Conservation (phyloP, 2,329 filamentous ascomycete species). For the Neurospora sp. region DNA sequence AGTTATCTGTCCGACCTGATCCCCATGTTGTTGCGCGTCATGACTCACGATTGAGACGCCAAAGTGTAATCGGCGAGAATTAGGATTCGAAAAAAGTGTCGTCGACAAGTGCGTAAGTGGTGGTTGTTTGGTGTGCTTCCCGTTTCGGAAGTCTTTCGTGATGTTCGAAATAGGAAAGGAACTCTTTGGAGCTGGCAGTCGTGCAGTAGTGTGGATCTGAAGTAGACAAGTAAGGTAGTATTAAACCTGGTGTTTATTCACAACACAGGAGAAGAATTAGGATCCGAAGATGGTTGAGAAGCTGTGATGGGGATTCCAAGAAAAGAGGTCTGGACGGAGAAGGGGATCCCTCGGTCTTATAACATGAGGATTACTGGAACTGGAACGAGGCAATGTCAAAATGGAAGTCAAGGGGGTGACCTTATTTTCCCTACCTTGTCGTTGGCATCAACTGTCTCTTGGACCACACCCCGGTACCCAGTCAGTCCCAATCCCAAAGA, state of each 20-base stretch:
- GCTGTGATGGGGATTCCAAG: slow-evolving; percentile 15
- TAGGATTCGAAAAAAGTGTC: background rate
- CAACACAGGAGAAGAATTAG: background rate
- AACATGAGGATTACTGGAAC: slow-evolving; percentile 16
- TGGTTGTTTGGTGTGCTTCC: background rate
- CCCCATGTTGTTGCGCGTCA: background rate
- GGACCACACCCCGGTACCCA: slow-evolving; percentile 3
- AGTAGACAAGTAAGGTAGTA: background rate
- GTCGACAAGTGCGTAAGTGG: background rate
- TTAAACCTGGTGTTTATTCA: background rate
- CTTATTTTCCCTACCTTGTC: slow-evolving; percentile 13
- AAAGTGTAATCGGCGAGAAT: background rate
- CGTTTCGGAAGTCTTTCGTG: background rate
- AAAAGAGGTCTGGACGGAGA: slow-evolving; percentile 11
- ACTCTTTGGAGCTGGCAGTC: background rate
- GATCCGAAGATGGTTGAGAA: slow-evolving; percentile 6
- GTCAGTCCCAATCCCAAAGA: background rate
- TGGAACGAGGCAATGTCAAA: slow-evolving; percentile 8
- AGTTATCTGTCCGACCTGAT: background rate
- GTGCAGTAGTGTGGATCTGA: background rate
- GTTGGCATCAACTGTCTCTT: slow-evolving; percentile 12
- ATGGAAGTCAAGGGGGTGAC: slow-evolving; percentile 8
- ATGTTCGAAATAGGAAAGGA: background rate
- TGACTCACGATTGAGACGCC: background rate
- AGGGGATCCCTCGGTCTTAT: slow-evolving; percentile 15